Evolutionary conservation across 495 filamentous ascomycete genomes (phyloP).

Genomic region (Aspergillus hancockii): DNA sequence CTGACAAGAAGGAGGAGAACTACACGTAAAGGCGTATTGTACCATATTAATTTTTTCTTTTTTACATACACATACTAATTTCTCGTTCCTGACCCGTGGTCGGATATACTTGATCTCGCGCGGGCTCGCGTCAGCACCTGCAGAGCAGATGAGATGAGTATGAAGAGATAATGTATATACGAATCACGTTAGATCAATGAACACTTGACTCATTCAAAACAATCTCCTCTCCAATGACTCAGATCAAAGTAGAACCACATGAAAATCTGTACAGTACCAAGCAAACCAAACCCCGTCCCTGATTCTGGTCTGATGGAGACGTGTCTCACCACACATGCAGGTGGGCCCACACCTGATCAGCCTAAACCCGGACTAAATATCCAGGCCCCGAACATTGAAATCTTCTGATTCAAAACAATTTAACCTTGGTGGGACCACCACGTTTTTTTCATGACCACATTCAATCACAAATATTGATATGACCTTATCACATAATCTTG

Average conservation of each 20-base stretch:
- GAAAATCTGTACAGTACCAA: not conserved
- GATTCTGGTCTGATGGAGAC: no score
- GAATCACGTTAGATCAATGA: constrained; percentile 3
- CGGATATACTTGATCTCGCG: constrained; percentile 3
- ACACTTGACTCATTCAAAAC: not conserved
- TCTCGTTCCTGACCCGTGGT: constrained; percentile 2
- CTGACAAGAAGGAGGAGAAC: constrained; percentile 13
- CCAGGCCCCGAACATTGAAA: no score
- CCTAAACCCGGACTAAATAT: no score
- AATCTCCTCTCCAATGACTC: not conserved
- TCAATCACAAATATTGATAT: not conserved
- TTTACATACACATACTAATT: not conserved
- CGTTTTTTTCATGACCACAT: not conserved
- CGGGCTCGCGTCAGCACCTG: not conserved
- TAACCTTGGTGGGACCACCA: not conserved
- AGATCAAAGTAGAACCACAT: not conserved
- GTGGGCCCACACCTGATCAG: not conserved
- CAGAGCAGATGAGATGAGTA: constrained; percentile 2
- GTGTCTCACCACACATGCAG: not conserved
- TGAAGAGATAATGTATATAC: constrained; percentile 6
- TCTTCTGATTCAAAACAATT: not conserved
- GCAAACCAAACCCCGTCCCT: no score
- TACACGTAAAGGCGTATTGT: not conserved
- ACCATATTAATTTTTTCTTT: not conserved
- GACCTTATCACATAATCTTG: not conserved